Conservation (phyloP, 768 basidiomycete genomes). For the Mycena vitilis region DNA sequence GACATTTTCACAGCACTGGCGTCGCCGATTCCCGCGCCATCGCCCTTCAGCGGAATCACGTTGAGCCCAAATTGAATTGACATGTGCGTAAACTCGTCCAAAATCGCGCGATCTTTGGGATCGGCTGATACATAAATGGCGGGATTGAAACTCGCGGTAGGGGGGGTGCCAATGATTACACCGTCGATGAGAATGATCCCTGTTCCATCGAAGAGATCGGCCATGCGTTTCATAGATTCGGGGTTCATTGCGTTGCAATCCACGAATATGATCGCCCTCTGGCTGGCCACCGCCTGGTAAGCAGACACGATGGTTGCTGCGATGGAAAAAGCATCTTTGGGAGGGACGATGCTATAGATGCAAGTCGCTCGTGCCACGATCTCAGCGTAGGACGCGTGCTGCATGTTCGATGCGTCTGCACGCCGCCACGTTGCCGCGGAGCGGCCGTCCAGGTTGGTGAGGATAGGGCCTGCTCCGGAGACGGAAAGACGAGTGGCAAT, state of each 20-base stretch:
- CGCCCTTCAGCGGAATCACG: slow-evolving; percentile 52
- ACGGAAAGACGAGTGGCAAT: slow-evolving; percentile 16
- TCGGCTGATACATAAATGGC: slow-evolving; percentile 58
- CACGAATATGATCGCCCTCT: slow-evolving; percentile 45
- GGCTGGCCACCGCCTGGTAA: slow-evolving; percentile 3
- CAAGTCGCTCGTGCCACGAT: slow-evolving; percentile 49
- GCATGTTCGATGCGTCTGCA: slow-evolving; percentile 55
- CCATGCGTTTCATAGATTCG: slow-evolving; percentile 53
- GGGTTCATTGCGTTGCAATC: slow-evolving; percentile 63
- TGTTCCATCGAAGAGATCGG: slow-evolving; percentile 50
- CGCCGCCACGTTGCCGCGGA: slow-evolving; percentile 53
- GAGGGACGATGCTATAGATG: slow-evolving; percentile 62
- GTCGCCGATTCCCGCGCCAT: slow-evolving; percentile 56
- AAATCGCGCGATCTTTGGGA: slow-evolving; percentile 39
- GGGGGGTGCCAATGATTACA: slow-evolving; percentile 58
- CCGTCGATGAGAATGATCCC: slow-evolving; percentile 58
- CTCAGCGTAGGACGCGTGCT: slow-evolving; percentile 50
- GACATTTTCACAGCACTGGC: slow-evolving; percentile 66
- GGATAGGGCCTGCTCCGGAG: slow-evolving; percentile 14
- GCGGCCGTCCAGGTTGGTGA: slow-evolving; percentile 44
- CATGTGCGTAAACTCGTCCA: slow-evolving; percentile 50
- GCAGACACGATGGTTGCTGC: slow-evolving; percentile 44
- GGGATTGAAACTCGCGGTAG: slow-evolving; percentile 52
- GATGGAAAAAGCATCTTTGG: slow-evolving; percentile 51
- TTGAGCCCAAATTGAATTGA: slow-evolving; percentile 50